These are phyloP conservation scores for Rhodocollybia butyracea DNA, from an alignment of 768 basidiomycete species.

Conservation along the genomic window DNA sequence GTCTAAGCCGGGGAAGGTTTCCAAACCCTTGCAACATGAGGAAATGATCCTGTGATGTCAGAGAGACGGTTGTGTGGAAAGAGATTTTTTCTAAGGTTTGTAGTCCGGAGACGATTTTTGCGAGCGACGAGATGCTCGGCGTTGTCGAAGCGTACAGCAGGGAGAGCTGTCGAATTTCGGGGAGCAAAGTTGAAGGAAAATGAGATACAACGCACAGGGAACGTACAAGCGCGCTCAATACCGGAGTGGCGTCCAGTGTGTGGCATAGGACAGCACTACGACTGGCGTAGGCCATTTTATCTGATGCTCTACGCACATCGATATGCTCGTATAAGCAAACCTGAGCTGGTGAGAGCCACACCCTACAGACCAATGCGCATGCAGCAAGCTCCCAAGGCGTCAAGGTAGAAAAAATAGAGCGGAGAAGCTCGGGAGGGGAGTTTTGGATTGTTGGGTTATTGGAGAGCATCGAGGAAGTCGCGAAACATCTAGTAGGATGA, in stretches of 20 bases:
- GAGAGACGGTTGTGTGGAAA: constrained; percentile 1
- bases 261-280: neutral
- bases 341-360: neutral
- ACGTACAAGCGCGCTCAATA: neutral
- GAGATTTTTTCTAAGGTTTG: neutral
- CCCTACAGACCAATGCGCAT: constrained; percentile 2
- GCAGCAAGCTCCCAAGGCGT: neutral
- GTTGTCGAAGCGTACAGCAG: neutral
- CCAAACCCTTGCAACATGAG: neutral
- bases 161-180: neutral
- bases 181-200: neutral
- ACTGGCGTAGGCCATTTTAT: neutral
- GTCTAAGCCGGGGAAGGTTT: neutral
- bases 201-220: neutral
- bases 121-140: neutral
- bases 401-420: neutral
- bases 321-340: constrained; percentile 3
- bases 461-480: neutral
- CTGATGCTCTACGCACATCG: neutral
- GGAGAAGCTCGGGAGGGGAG: neutral
- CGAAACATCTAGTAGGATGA: neutral
- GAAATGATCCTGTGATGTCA: neutral
- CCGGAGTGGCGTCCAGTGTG: neutral
- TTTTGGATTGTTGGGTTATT: constrained; percentile 2
- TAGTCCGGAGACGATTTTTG: neutral